Base-by-base conservation (phyloP, 345 rosid genomes). In the Jatropha curcas region DNA sequence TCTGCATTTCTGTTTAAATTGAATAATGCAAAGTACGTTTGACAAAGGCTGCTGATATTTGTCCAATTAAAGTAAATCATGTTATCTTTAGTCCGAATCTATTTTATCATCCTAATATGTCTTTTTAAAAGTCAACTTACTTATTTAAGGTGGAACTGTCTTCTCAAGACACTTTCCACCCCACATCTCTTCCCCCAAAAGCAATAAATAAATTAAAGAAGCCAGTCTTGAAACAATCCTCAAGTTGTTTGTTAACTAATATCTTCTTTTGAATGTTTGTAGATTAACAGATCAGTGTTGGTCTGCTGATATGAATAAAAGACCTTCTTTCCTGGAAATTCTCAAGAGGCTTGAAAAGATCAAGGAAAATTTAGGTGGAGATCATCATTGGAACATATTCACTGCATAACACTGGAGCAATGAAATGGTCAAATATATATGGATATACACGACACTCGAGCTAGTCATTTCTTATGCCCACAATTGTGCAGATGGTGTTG, bases 321-420 rank as follows among this genome's bases (percentile, higher is more conserved):
- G 98, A 78, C 99, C 96, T 28, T 74, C 98, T 24, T 95, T 95
- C 86, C 76, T 95, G 84, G 99, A 95, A 34, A 92, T 95, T 51
- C 94, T 95, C 73, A 92, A 92, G 89, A 87, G 75, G 79, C 96
- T 95, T 30, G 97, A 95, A 76, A 92, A 88, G 90, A 87, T 95
- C 56, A 90, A 89, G 87, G 96, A 92, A 77, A 78, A 13, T 67
- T 60, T 82, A 37, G 90, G 88, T 56, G 0, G 86, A 22, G 99
- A 90, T 84, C 92, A 91, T 81, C 89, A 78, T 78, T 95, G 99
- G 98, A 84, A 76, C 79, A 72, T 92, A 84, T 92, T 95, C 88
- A 94, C 77, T 61, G 25, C 92, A 10, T 90, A 81, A 82, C 24
- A 5, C 59, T 34, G 70, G 63, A 33, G 51, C 58, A 43, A 72